phyloP scores from a whole-genome alignment of 2,329 filamentous ascomycete genomes.

The Periconia sp. region DNA sequence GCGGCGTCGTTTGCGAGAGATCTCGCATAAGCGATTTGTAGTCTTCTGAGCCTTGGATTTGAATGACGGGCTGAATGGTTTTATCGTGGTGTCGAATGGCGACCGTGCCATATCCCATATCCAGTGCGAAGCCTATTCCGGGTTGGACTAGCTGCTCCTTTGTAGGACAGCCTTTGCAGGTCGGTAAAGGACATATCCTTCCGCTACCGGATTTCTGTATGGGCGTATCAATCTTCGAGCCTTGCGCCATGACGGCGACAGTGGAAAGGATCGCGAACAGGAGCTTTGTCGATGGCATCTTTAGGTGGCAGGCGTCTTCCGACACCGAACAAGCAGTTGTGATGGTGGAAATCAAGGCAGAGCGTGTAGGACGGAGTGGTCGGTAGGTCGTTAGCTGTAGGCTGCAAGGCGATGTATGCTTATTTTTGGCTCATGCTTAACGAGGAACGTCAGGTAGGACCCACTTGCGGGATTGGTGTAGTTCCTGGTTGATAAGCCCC shows the following conservation, averaged over 20 bases:
- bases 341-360: constrained; percentile 1
- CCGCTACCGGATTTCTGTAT: not conserved
- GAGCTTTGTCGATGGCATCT: not conserved
- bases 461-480: too few relatives aligned
- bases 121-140: constrained; percentile 9
- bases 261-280: constrained; percentile 1
- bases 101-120: constrained; percentile 8
- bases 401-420: too few relatives aligned
- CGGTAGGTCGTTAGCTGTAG: not conserved
- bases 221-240: not conserved
- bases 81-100: constrained; percentile 4
- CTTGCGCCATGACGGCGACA: constrained; percentile 1
- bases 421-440: too few relatives aligned
- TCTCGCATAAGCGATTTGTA: constrained; percentile 3
- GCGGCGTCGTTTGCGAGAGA: constrained; percentile 4
- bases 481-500: too few relatives aligned
- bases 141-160: constrained; percentile 3
- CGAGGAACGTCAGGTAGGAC: too few relatives aligned
- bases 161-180: constrained; percentile 5
- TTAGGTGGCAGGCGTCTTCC: not conserved
- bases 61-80: constrained; percentile 4
- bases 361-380: not conserved
- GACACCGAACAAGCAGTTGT: constrained; percentile 1
- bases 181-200: constrained; percentile 1
- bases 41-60: constrained; percentile 3